phyloP scores from a whole-genome alignment of 2,329 filamentous ascomycete species.

The Xylariales sp. region DNA sequence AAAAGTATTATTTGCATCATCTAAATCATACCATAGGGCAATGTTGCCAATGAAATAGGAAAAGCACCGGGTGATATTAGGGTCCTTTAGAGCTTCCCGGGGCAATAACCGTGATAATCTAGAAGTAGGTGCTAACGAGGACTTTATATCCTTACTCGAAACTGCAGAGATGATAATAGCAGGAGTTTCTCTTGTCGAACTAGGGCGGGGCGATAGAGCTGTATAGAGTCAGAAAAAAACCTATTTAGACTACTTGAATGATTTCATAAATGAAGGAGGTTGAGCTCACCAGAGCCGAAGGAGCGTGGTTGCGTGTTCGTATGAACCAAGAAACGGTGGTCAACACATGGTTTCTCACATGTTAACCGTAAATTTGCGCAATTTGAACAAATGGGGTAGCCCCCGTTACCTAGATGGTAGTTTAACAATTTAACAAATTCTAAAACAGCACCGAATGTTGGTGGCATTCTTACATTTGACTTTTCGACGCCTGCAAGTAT shows the following conservation, averaged over 20 bases:
- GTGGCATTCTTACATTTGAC: background rate
- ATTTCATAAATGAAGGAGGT: too few relatives aligned
- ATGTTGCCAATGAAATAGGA: background rate
- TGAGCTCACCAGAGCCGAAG: too few relatives aligned
- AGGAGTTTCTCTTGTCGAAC: background rate
- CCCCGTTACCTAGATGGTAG: background rate
- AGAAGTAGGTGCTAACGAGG: too few relatives aligned
- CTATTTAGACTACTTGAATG: too few relatives aligned
- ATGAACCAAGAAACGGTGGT: constrained; percentile 1
- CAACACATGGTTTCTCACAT: background rate
- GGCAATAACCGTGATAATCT: background rate
- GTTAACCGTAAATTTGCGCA: background rate
- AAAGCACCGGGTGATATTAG: background rate
- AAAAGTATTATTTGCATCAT: constrained; percentile 2
- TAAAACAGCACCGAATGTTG: background rate
- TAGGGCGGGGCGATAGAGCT: background rate
- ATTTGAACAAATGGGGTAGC: background rate
- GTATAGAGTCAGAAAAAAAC: too few relatives aligned
- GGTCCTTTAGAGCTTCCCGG: background rate
- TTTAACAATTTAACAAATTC: too few relatives aligned
- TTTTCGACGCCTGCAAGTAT: background rate
- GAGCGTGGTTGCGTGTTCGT: background rate
- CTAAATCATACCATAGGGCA: constrained; percentile 2
- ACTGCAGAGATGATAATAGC: background rate
- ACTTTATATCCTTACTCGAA: too few relatives aligned